Conservation (phyloP, 2,329 filamentous ascomycete species). For the Pseudocercospora fuligena region DNA sequence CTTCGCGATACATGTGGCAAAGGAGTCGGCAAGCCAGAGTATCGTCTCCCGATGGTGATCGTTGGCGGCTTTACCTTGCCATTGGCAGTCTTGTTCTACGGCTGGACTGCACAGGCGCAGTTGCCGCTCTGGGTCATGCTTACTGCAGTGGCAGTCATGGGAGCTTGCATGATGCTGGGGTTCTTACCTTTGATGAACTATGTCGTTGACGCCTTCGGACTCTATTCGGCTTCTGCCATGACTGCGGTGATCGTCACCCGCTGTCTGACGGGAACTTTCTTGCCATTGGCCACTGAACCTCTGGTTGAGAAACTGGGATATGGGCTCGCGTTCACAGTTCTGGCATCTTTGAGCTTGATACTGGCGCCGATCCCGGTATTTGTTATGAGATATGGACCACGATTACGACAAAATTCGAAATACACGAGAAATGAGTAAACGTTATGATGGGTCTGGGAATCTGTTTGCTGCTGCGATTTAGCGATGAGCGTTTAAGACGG, state of each 20-base stretch:
- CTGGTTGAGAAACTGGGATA: conserved; percentile 47
- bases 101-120: conserved; percentile 58
- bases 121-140: conserved; percentile 62
- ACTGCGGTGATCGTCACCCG: conserved; percentile 51
- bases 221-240: conserved; percentile 52
- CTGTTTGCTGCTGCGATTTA: conserved; percentile 27
- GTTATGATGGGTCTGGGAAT: conserved; percentile 2
- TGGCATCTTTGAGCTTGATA: conserved; percentile 30
- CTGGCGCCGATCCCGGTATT: conserved; percentile 37
- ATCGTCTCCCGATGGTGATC: conserved; percentile 65
- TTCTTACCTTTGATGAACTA: conserved; percentile 53
- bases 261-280: conserved; percentile 50
- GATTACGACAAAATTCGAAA: conserved; percentile 34
- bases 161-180: conserved; percentile 51
- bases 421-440: conserved; percentile 33
- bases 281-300: conserved; percentile 51
- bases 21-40: conserved; percentile 56
- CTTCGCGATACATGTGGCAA: conserved; percentile 36
- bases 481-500: conserved; percentile 3
- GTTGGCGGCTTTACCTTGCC: conserved; percentile 59
- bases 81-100: conserved; percentile 61
- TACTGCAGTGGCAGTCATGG: conserved; percentile 58
- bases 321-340: conserved; percentile 45
- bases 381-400: conserved; percentile 34
- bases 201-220: conserved; percentile 52